phyloP scores from a whole-genome alignment of 371 early-diverging fungal species.

The Rhizopus sp. region DNA sequence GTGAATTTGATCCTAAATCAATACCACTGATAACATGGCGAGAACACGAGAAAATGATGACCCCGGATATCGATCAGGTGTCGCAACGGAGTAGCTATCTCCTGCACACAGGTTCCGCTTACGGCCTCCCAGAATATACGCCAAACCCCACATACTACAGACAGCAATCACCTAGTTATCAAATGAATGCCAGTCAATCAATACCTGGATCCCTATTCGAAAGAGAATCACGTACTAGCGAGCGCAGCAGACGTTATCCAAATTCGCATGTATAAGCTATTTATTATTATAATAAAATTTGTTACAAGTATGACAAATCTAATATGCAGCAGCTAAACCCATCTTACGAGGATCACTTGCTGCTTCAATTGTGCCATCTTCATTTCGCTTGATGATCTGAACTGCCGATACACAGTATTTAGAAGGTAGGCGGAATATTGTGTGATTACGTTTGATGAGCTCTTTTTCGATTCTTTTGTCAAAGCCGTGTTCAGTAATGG shows the following conservation, averaged over 20 bases:
- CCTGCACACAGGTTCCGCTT: too few relatives aligned
- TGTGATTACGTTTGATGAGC: slow-evolving; percentile 28
- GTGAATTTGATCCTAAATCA: slow-evolving; percentile 42
- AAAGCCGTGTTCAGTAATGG: slow-evolving; percentile 36
- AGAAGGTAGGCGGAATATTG: slow-evolving; percentile 9
- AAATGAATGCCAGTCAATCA: too few relatives aligned
- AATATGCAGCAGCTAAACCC: slow-evolving; percentile 41
- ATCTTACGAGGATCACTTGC: slow-evolving; percentile 51
- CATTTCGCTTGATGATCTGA: slow-evolving; percentile 34
- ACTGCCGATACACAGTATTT: slow-evolving; percentile 29
- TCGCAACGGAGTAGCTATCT: too few relatives aligned
- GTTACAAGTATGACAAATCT: neutral
- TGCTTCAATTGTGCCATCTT: slow-evolving; percentile 35
- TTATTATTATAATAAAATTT: too few relatives aligned
- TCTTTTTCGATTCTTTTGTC: slow-evolving; percentile 6
- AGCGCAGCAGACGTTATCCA: too few relatives aligned
- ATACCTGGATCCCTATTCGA: too few relatives aligned
- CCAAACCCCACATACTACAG: neutral
- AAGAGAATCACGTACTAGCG: too few relatives aligned
- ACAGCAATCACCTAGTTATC: too few relatives aligned
- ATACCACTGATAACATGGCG: slow-evolving; percentile 75
- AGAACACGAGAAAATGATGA: slow-evolving; percentile 65
- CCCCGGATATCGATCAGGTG: slow-evolving; percentile 6
- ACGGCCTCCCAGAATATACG: neutral
- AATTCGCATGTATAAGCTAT: too few relatives aligned